phyloP scores from a whole-genome alignment of 208 protist genomes.

The Herpetomonas tarakana region DNA sequence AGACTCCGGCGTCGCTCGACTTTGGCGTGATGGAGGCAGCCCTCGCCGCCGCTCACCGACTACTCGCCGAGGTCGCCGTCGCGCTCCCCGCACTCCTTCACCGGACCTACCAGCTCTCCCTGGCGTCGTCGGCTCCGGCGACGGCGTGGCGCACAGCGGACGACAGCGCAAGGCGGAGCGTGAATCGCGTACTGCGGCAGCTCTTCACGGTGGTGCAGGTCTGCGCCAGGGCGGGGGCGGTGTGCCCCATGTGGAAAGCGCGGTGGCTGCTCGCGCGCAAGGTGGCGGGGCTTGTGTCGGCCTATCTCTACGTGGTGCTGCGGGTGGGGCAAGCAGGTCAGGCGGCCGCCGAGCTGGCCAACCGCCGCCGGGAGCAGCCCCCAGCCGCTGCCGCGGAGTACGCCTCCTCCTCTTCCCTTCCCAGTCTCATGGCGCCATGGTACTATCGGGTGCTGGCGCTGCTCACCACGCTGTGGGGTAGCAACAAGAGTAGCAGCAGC shows the following conservation, averaged over 20 bases:
- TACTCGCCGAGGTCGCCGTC: conserved; percentile 38
- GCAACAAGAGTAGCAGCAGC: not conserved
- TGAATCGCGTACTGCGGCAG: conserved; percentile 11
- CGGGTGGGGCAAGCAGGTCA: conserved; percentile 13
- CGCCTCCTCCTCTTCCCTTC: conserved; percentile 1
- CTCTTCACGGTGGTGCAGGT: conserved; percentile 39
- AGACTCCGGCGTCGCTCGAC: conserved; percentile 47
- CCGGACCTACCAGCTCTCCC: not conserved
- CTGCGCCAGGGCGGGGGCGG: conserved; percentile 36
- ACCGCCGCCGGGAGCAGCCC: not conserved
- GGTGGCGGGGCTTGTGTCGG: conserved; percentile 38
- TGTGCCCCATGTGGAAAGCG: conserved; percentile 55
- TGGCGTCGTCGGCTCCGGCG: not conserved
- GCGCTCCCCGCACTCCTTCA: conserved; percentile 6
- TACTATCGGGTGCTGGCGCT: conserved; percentile 20
- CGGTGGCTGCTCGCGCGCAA: conserved; percentile 56
- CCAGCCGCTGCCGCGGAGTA: not conserved
- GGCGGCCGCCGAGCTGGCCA: not conserved
- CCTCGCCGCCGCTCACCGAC: conserved; percentile 43
- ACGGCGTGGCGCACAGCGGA: conserved; percentile 14
- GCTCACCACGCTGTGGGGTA: conserved; percentile 22
- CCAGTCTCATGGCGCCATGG: conserved; percentile 9
- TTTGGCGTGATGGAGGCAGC: conserved; percentile 51
- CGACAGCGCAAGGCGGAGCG: conserved; percentile 4
- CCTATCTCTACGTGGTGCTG: conserved; percentile 33